Evolutionary conservation across 805 yeast species (phyloP).

Genomic region (Cyberlindnera veronae): DNA sequence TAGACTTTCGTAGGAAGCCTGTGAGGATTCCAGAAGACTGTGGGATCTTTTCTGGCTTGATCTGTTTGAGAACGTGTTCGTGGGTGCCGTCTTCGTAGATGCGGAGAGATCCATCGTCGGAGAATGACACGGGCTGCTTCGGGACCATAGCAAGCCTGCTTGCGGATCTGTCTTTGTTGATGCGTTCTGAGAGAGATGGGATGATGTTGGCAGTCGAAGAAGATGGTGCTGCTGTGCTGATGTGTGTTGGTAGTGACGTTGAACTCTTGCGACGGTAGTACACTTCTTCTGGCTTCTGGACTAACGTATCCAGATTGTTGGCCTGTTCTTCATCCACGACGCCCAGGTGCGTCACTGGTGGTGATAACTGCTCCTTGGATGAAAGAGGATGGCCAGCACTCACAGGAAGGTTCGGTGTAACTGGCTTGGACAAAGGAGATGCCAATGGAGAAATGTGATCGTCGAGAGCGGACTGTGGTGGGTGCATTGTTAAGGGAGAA

Average conservation of each 20-base stretch:
- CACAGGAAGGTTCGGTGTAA: background rate
- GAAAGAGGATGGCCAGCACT: too few species aligned
- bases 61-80: constrained; percentile 22
- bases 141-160: too few species aligned
- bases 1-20: constrained; percentile 22
- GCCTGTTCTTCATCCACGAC: constrained; percentile 3
- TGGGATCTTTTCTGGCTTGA: constrained; percentile 26
- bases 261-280: too few species aligned
- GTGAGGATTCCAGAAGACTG: constrained; percentile 20
- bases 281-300: background rate
- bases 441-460: too few species aligned
- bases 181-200: background rate
- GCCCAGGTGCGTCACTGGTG: background rate
- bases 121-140: background rate
- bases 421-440: too few species aligned
- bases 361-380: too few species aligned
- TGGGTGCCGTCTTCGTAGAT: constrained; percentile 25
- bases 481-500: constrained; percentile 4
- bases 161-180: background rate
- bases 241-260: too few species aligned
- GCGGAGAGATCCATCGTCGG: constrained; percentile 17
- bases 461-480: too few species aligned
- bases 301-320: background rate
- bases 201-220: too few species aligned
- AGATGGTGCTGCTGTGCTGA: too few species aligned